These are phyloP conservation scores for Shiraia bambusicola DNA, from an alignment of 2,329 filamentous ascomycete species.

Conservation along the genomic window DNA sequence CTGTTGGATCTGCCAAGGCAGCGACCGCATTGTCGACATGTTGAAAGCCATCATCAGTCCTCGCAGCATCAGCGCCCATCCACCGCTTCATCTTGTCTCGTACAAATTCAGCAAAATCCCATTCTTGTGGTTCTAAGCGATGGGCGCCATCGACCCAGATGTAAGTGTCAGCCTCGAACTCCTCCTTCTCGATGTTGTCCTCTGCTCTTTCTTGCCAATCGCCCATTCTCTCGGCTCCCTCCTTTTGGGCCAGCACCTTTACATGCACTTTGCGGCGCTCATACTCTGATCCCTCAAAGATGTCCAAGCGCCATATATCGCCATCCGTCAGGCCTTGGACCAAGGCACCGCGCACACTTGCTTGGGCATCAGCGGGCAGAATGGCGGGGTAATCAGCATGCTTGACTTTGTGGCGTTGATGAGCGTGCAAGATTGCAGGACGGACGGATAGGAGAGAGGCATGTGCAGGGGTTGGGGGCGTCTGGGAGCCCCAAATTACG, in stretches of 20 bases:
- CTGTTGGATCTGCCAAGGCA: conserved; percentile 46
- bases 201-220: conserved; percentile 28
- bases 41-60: conserved; percentile 51
- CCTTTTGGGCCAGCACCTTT: conserved; percentile 38
- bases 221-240: conserved; percentile 21
- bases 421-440: conserved; percentile 73
- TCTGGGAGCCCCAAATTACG: conserved; percentile 69
- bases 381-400: conserved; percentile 81
- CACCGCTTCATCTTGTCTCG: conserved; percentile 69
- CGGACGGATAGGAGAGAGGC: conserved; percentile 61
- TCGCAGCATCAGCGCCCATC: conserved; percentile 49
- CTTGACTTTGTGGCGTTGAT: conserved; percentile 70
- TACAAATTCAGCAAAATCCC: conserved; percentile 85
- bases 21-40: conserved; percentile 50
- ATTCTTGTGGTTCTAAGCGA: conserved; percentile 70
- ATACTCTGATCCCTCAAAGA: conserved; percentile 81
- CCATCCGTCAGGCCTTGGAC: conserved; percentile 76
- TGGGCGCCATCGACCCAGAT: conserved; percentile 53
- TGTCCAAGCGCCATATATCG: conserved; percentile 74
- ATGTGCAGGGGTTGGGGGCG: conserved; percentile 52
- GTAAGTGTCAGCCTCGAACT: conserved; percentile 50
- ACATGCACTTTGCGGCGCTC: conserved; percentile 54
- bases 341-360: conserved; percentile 68
- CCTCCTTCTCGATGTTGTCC: conserved; percentile 36
- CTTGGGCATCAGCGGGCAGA: conserved; percentile 42